Base-by-base conservation (phyloP, 441 rosid genomes). In the Croton laevigatus region DNA sequence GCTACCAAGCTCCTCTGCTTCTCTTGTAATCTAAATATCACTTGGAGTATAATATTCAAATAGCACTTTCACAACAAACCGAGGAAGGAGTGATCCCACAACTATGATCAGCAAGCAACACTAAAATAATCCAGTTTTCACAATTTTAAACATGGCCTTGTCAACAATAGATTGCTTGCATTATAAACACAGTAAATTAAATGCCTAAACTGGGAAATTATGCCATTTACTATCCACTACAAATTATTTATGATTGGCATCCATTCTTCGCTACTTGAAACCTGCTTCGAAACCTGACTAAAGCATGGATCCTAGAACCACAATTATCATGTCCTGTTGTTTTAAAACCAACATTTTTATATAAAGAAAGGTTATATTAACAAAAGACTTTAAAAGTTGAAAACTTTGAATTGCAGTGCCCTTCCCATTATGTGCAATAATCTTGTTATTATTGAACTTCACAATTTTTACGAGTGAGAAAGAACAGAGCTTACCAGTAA, bases 91-190 rank as follows among this genome's bases (percentile, higher is more conserved):
- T 59, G 97, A 81, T 36, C 88, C 81, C 59, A 87, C 84, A 42
- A 89, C 45, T 70, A 96, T 89, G 45, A 79, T 83, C 36, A 91
- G 83, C 89, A 96, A 82, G 81, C 94, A 90, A 61, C 83, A 72
- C 99, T 98, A 96, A 73, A 93, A 96, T 80, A 80, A 75, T 73
- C 84, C 65, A 20, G 91, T 85, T 69, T 66, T 73, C 2, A 86
- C 88, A 3, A 89, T 78, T 53, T 89, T 67, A 72, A 91, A 93
- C 80, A 96, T 76, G 49, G 99, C 94, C 98, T 98, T 96, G 97
- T 66, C 62, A 74, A 65, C 62, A 74, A 65, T 68, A 62, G 27
- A 38, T 20, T 48, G 20, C 11, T 27, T 27, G 32, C 32, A 27
- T 27, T 27, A 1, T 27, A 27, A 27, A 27, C 4, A 22, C 4